These are phyloP conservation scores for Aureobasidium sp. DNA, from an alignment of 2,329 filamentous ascomycete species.

Conservation along the genomic window DNA sequence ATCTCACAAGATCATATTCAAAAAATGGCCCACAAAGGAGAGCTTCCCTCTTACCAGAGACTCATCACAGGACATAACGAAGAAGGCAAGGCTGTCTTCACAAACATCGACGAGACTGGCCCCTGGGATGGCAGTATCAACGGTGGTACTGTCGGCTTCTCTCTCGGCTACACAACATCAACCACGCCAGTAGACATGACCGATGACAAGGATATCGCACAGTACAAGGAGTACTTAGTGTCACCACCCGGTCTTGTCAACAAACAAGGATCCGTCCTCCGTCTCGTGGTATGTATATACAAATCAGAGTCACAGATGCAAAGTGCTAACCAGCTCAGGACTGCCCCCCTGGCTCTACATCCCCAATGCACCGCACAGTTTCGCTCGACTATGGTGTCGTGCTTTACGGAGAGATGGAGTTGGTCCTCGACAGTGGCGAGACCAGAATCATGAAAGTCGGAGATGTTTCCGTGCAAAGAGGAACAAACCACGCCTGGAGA, in stretches of 20 bases:
- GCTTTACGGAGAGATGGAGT: slow-evolving; percentile 27
- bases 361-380: slow-evolving; percentile 29
- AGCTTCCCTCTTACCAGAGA: slow-evolving; percentile 16
- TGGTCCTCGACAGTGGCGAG: slow-evolving; percentile 29
- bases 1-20: background rate
- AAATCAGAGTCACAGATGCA: background rate
- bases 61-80: slow-evolving; percentile 26
- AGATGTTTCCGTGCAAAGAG: slow-evolving; percentile 29
- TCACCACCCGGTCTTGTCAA: slow-evolving; percentile 44
- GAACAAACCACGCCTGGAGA: slow-evolving; percentile 30
- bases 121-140: slow-evolving; percentile 28
- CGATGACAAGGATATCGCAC: slow-evolving; percentile 39
- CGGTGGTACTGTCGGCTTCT: slow-evolving; percentile 36
- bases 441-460: slow-evolving; percentile 25
- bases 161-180: slow-evolving; percentile 44
- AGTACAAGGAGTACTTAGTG: slow-evolving; percentile 39
- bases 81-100: slow-evolving; percentile 26
- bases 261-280: slow-evolving; percentile 40
- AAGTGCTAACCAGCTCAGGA: slow-evolving; percentile 17
- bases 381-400: slow-evolving; percentile 31
- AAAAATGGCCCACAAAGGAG: slow-evolving; percentile 7
- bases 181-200: slow-evolving; percentile 41
- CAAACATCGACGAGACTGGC: slow-evolving; percentile 21
- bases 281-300: slow-evolving; percentile 22
- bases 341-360: slow-evolving; percentile 21